phyloP scores from a whole-genome alignment of 257 asterid species.

The Galeopsis tetrahit region DNA sequence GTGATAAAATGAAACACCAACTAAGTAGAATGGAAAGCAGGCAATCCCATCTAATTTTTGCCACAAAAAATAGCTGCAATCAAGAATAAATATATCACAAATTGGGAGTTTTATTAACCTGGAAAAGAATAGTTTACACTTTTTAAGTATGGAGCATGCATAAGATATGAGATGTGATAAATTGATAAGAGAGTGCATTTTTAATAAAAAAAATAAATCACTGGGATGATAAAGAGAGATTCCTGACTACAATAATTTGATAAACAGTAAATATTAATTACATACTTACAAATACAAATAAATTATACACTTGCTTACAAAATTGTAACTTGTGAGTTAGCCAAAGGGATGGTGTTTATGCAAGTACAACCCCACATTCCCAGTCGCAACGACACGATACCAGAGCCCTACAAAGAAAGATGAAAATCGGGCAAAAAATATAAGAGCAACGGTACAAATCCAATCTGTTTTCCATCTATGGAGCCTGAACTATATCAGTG shows the following conservation, averaged over 20 bases:
- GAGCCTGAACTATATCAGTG: neutral
- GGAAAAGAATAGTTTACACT: too few species aligned
- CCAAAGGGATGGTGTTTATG: constrained; percentile 3
- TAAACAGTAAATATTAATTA: neutral
- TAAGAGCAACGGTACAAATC: neutral
- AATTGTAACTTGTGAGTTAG: constrained; percentile 6
- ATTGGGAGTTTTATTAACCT: too few species aligned
- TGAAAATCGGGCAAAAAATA: neutral
- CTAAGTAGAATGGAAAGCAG: too few species aligned
- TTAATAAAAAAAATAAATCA: neutral
- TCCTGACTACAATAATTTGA: neutral
- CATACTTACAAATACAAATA: neutral
- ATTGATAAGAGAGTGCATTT: neutral
- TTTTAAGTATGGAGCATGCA: too few species aligned
- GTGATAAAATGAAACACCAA: too few species aligned
- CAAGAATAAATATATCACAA: too few species aligned
- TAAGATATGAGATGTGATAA: neutral
- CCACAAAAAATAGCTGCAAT: too few species aligned
- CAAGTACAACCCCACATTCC: neutral
- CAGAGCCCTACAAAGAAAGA: constrained; percentile 10
- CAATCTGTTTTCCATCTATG: neutral
- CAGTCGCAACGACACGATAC: neutral
- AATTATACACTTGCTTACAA: constrained; percentile 26
- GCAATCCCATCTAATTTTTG: too few species aligned
- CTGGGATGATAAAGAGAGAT: neutral